These are phyloP conservation scores for Chloris gayana DNA, from an alignment of 176 grass and related monocot genomes.

Conservation along the genomic window DNA sequence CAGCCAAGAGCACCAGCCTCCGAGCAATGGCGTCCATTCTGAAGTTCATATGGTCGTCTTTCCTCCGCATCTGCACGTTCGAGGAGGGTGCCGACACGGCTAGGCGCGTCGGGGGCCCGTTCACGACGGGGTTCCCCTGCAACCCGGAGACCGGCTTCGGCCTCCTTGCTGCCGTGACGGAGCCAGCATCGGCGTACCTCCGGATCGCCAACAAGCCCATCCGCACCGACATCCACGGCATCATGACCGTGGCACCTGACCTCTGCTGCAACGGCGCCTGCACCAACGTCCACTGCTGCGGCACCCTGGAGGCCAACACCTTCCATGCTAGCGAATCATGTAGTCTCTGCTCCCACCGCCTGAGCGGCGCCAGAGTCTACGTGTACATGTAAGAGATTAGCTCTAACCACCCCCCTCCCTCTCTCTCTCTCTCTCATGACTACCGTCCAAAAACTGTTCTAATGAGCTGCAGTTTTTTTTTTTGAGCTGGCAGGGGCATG, in stretches of 20 bases:
- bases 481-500: constrained; percentile 23
- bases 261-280: background rate
- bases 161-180: constrained; percentile 42
- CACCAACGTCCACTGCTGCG: too few species aligned
- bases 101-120: background rate
- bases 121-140: constrained; percentile 15
- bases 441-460: background rate
- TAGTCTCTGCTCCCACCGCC: constrained; percentile 35
- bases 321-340: constrained; percentile 42
- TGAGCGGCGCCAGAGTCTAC: constrained; percentile 42
- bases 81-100: background rate
- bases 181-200: background rate
- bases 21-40: background rate
- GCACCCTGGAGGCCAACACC: background rate
- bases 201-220: constrained; percentile 10
- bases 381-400: constrained; percentile 58
- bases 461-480: background rate
- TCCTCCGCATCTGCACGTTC: too few species aligned
- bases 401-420: too few species aligned
- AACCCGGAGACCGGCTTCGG: constrained; percentile 41
- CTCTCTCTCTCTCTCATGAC: background rate
- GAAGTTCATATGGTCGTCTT: background rate
- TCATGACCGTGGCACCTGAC: background rate
- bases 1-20: background rate
- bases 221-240: background rate